Base-by-base conservation (phyloP, 257 asterid species). In the Solanum chmielewskii region DNA sequence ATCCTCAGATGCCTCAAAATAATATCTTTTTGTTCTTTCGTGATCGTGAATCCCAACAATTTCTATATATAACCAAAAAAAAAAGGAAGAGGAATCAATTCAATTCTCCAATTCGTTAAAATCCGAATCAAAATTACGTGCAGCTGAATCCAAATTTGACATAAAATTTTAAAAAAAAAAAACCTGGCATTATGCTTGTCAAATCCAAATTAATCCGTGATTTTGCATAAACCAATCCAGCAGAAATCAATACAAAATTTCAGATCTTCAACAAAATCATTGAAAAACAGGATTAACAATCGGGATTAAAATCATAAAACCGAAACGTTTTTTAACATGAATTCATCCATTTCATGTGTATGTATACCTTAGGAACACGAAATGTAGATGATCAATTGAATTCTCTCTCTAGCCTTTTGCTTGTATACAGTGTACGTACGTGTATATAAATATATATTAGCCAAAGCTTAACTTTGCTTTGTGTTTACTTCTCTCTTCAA, bases 141-240 rank as follows among this genome's bases (percentile, higher is more conserved):
- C 85, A 80, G 68, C 66, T 47, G 68, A 80, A 59, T 29, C 84
- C 85, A 87, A 44, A 25, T 7, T 68, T 25, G 73, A 60, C 56
- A 29, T 33, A 33, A 33, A 33, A 4, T 33, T 33, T 4, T 0
- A 21, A 49, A 81, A 49, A 49, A 15, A 47, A 89, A 88, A 45
- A 88, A 96, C 99, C 99, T 91, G 94, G 93, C 98, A 95, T 95
- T 93, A 82, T 88, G 80, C 82, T 84, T 73, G 29, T 37, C 81
- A 73, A 73, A 73, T 73, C 44, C 77, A 20, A 70, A 70, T 70
- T 70, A 70, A 21, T 7, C 9, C 49, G 81, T 73, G 49, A 73
- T 73, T 35, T 37, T 20, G 81, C 47, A 14, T n/a, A 73, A 37
- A 37, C 49, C 81, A 73, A 73, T 73, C 18, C 29, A 73, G 81